phyloP scores from a whole-genome alignment of 495 filamentous ascomycete genomes.

The Aspergillus indologenus region DNA sequence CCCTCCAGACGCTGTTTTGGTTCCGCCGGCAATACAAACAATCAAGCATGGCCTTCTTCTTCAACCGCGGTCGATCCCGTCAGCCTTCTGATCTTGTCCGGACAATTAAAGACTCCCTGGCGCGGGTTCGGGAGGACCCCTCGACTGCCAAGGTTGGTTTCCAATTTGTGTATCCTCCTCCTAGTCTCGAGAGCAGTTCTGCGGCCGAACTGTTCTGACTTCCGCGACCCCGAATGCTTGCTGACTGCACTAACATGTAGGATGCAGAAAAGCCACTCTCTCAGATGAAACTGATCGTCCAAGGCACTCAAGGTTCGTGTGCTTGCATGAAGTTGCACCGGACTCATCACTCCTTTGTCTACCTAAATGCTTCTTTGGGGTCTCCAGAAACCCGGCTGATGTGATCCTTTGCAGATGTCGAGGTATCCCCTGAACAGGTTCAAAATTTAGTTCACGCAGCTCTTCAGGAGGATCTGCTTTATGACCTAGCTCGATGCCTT shows the following conservation, averaged over 20 bases:
- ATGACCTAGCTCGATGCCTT: constrained; percentile 73
- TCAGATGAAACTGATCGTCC: constrained; percentile 80
- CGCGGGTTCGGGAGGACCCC: constrained; percentile 46
- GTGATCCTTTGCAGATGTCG: constrained; percentile 58
- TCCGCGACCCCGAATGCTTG: constrained; percentile 27
- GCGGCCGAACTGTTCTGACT: not conserved
- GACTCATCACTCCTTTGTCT: not conserved
- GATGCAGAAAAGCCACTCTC: constrained; percentile 70
- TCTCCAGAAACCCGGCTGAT: constrained; percentile 5
- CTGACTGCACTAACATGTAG: constrained; percentile 36
- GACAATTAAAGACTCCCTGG: constrained; percentile 55
- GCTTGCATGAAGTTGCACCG: not conserved
- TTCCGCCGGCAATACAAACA: constrained; percentile 16
- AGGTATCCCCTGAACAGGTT: constrained; percentile 82
- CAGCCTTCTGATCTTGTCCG: constrained; percentile 56
- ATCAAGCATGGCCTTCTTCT: constrained; percentile 81
- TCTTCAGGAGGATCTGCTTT: constrained; percentile 84
- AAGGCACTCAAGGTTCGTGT: constrained; percentile 72
- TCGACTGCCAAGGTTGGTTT: constrained; percentile 46
- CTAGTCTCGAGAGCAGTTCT: constrained; percentile 24
- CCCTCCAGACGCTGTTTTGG: constrained; percentile 7
- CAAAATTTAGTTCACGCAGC: constrained; percentile 73
- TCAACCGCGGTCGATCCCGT: constrained; percentile 61
- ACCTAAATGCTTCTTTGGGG: no score
- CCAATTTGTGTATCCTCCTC: constrained; percentile 9